Percentiles rank a stretch among this genome's conserved stretches.
These are phyloP conservation scores for Cubamyces sp. DNA, from an alignment of 768 basidiomycete species.

Conservation along the genomic window DNA sequence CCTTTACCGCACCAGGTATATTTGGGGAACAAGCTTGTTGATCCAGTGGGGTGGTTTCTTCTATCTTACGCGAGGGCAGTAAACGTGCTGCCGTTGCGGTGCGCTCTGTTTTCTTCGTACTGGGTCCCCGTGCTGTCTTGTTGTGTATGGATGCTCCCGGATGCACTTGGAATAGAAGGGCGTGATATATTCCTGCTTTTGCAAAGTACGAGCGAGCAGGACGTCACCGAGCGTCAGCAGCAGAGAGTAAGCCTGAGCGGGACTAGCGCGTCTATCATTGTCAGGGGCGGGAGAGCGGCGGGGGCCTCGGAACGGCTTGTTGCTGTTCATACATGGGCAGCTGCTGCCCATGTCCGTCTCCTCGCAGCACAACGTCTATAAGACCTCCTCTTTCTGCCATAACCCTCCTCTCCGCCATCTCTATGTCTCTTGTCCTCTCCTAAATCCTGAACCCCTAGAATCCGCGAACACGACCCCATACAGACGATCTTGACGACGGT, in stretches of 20 bases:
- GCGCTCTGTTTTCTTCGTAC: too few species aligned
- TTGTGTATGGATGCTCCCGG: background rate
- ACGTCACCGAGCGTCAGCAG: background rate
- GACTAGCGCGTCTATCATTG: slow-evolving; percentile 8
- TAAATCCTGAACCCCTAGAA: background rate
- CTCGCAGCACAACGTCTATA: too few species aligned
- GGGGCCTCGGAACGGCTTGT: background rate
- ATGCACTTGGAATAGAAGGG: background rate
- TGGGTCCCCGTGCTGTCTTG: too few species aligned
- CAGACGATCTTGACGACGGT: too few species aligned
- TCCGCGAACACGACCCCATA: too few species aligned
- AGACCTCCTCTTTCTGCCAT: background rate
- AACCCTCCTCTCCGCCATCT: background rate
- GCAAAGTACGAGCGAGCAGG: too few species aligned
- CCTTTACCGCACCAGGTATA: slow-evolving; percentile 10
- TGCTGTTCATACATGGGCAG: too few species aligned
- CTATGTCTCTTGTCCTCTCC: background rate
- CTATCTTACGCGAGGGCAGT: background rate
- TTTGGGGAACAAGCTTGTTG: background rate
- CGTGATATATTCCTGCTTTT: background rate
- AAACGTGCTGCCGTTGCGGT: too few species aligned
- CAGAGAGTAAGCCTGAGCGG: background rate
- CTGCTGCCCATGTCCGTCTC: too few species aligned
- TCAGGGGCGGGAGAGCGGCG: background rate
- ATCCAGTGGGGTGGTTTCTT: slow-evolving; percentile 4